Evolutionary conservation across 768 basidiomycete genomes (phyloP).

Genomic region (Suillus paluster): DNA sequence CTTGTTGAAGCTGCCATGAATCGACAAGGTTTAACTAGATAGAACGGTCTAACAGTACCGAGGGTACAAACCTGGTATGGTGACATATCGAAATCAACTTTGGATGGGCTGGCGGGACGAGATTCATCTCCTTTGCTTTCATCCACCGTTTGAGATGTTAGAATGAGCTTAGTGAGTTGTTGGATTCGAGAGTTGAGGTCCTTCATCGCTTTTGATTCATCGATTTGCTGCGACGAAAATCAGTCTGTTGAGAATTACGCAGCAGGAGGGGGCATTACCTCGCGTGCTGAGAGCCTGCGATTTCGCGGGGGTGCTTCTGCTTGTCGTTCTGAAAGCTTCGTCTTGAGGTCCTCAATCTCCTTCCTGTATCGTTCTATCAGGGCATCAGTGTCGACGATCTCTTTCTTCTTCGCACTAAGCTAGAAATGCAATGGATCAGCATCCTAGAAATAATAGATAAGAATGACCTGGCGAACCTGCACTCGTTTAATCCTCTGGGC

Average conservation of each 20-base stretch:
- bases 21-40: neutral
- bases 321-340: slow-evolving; percentile 70
- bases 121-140: slow-evolving; percentile 71
- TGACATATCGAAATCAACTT: slow-evolving; percentile 89
- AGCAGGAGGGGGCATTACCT: slow-evolving; percentile 31
- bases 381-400: slow-evolving; percentile 91
- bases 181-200: slow-evolving; percentile 81
- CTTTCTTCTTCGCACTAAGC: slow-evolving; percentile 88
- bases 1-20: slow-evolving; percentile 76
- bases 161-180: slow-evolving; percentile 81
- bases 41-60: neutral
- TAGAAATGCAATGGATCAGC: neutral
- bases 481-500: slow-evolving; percentile 92
- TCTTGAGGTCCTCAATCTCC: slow-evolving; percentile 90
- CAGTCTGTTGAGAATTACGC: neutral
- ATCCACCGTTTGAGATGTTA: slow-evolving; percentile 85
- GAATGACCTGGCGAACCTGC: slow-evolving; percentile 45
- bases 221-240: slow-evolving; percentile 61
- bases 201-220: slow-evolving; percentile 84
- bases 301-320: slow-evolving; percentile 55
- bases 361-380: slow-evolving; percentile 92
- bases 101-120: slow-evolving; percentile 80
- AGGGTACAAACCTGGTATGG: slow-evolving; percentile 68
- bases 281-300: slow-evolving; percentile 50
- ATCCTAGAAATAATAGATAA: neutral